Percentiles rank a stretch among this genome's conserved stretches.
phyloP scores from a whole-genome alignment of 2,329 filamentous ascomycete genomes.

The Xylaria hypoxylon region DNA sequence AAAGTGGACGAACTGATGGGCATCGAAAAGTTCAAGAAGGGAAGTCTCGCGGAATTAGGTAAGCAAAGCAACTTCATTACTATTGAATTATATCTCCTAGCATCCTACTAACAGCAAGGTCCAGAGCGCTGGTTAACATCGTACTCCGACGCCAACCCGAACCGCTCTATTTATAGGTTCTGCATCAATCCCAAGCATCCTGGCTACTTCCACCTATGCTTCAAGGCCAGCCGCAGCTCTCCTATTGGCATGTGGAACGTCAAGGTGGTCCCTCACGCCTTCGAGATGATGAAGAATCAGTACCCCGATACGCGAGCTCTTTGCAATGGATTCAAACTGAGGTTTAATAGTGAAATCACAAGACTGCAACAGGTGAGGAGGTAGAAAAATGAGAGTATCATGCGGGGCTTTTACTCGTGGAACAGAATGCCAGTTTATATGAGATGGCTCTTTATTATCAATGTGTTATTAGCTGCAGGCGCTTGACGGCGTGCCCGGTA shows the following conservation, averaged over 20 bases:
- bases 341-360: constrained; percentile 74
- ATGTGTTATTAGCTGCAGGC: constrained; percentile 4
- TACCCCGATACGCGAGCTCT: constrained; percentile 96
- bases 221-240: constrained; percentile 86
- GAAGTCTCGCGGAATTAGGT: constrained; percentile 86
- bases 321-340: constrained; percentile 96
- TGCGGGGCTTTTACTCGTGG: neutral
- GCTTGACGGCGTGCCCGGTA: neutral
- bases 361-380: constrained; percentile 64
- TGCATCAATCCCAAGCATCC: constrained; percentile 93
- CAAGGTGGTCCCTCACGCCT: constrained; percentile 91
- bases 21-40: constrained; percentile 91
- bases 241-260: constrained; percentile 83
- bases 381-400: constrained; percentile 16
- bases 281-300: constrained; percentile 86
- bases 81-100: neutral
- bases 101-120: constrained; percentile 40
- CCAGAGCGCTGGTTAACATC: constrained; percentile 94
- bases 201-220: constrained; percentile 95
- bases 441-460: constrained; percentile 5
- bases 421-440: neutral
- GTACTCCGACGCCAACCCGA: constrained; percentile 96
- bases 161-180: constrained; percentile 92
- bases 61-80: constrained; percentile 64
- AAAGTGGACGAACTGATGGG: constrained; percentile 97